A percentile compares a stretch with the other conserved stretches of the same genome.
Evolutionary conservation across 371 early-diverging fungal species (phyloP).

Genomic region (Batrachochytrium dendrobatidis): DNA sequence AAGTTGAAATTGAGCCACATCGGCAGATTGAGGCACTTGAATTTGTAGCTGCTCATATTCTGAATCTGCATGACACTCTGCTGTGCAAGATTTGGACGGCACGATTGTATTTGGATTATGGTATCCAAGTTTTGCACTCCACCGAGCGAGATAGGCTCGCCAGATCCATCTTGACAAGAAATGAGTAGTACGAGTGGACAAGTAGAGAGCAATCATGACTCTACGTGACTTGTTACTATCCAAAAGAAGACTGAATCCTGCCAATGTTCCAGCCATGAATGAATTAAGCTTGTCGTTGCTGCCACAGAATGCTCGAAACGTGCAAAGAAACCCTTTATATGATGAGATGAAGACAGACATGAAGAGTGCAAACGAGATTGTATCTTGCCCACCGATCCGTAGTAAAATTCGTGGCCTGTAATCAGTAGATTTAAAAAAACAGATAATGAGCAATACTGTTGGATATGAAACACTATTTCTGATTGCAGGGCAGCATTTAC

Average conservation of each 20-base stretch:
- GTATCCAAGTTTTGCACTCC: slow-evolving; percentile 1
- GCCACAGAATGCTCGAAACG: slow-evolving; percentile 50
- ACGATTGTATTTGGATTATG: not conserved
- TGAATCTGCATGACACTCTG: too few relatives aligned
- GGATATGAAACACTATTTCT: too few relatives aligned
- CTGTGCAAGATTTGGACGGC: too few relatives aligned
- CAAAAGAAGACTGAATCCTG: slow-evolving; percentile 58
- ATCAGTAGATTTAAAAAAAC: too few relatives aligned
- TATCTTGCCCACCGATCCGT: slow-evolving; percentile 49
- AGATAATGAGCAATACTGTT: too few relatives aligned
- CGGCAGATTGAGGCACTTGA: too few relatives aligned
- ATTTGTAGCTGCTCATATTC: too few relatives aligned
- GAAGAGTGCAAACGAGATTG: slow-evolving; percentile 71
- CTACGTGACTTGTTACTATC: slow-evolving; percentile 66
- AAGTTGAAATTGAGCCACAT: too few relatives aligned
- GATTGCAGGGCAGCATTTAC: too few relatives aligned
- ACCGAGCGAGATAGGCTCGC: slow-evolving; percentile 9
- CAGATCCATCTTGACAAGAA: slow-evolving; percentile 39
- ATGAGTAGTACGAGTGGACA: slow-evolving; percentile 68
- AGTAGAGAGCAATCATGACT: slow-evolving; percentile 68
- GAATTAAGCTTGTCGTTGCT: slow-evolving; percentile 59
- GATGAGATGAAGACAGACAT: slow-evolving; percentile 66
- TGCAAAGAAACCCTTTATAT: slow-evolving; percentile 73
- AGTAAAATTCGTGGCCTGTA: slow-evolving; percentile 15
- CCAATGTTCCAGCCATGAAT: slow-evolving; percentile 69